Conservation (phyloP, 495 filamentous ascomycete genomes). For the Neurospora terricola region DNA sequence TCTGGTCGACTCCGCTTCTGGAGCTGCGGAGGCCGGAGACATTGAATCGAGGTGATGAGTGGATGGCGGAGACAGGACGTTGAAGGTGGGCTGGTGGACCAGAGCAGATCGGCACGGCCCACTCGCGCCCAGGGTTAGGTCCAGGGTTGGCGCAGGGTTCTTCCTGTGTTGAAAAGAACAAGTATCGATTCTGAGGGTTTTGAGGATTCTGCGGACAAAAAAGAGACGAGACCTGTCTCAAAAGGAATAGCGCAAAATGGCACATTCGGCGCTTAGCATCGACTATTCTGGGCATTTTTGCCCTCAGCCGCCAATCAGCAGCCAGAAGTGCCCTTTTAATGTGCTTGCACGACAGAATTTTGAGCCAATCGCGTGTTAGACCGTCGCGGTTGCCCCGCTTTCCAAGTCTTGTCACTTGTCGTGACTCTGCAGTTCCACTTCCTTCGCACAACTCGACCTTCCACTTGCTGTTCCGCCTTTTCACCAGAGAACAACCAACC, state of each 20-base stretch:
- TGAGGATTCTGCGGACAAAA: neutral
- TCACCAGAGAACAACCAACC: neutral
- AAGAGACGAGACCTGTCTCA: neutral
- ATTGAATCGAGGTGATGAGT: neutral
- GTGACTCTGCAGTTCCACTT: neutral
- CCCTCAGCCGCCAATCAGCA: slow-evolving; percentile 15
- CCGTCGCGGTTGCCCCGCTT: neutral
- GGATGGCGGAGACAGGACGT: neutral
- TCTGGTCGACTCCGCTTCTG: neutral
- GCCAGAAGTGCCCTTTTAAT: slow-evolving; percentile 4
- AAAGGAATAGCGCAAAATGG: neutral
- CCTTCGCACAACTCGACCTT: neutral
- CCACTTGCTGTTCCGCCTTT: neutral
- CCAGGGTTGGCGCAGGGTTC: neutral
- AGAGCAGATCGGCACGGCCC: neutral
- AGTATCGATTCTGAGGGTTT: neutral
- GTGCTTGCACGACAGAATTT: slow-evolving; percentile 24
- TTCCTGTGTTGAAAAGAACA: neutral
- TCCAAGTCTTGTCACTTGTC: neutral
- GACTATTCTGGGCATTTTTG: slow-evolving; percentile 11
- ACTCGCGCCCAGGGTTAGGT: neutral
- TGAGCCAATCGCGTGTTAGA: slow-evolving; percentile 16
- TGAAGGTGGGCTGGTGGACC: neutral
- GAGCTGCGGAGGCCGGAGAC: neutral
- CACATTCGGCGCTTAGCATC: slow-evolving; percentile 22